Percentiles rank a stretch among this genome's conserved stretches.
Conservation (phyloP, 352 stramenopile genomes). For the Phytophthora multivora region DNA sequence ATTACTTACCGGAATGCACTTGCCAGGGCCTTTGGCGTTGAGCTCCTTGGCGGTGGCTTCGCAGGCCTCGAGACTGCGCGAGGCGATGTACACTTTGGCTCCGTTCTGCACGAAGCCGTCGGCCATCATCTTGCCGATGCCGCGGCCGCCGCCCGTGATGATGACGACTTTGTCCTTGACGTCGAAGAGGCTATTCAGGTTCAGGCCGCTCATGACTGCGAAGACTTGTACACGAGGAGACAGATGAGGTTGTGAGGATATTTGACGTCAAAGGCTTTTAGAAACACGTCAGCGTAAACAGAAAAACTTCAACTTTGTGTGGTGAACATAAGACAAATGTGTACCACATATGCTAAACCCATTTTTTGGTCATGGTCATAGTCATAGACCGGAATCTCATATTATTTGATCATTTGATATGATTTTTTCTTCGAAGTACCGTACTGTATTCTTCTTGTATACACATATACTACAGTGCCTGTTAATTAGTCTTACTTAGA, state of each 20-base stretch:
- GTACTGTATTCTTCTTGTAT: too few relatives aligned
- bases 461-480: too few relatives aligned
- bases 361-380: too few relatives aligned
- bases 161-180: constrained; percentile 85
- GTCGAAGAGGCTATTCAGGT: constrained; percentile 32
- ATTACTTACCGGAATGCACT: constrained; percentile 57
- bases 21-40: constrained; percentile 60
- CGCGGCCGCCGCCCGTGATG: constrained; percentile 93
- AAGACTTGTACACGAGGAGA: constrained; percentile 5
- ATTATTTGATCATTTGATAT: too few relatives aligned
- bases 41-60: constrained; percentile 73
- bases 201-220: constrained; percentile 23
- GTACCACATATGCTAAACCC: too few relatives aligned
- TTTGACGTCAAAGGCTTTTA: not conserved
- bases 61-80: constrained; percentile 83
- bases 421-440: too few relatives aligned
- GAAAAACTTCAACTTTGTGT: constrained; percentile 15
- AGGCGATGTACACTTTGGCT: constrained; percentile 94
- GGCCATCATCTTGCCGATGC: constrained; percentile 97
- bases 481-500: too few relatives aligned
- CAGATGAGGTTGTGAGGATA: constrained; percentile 13
- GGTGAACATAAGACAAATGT: not conserved
- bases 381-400: too few relatives aligned
- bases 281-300: constrained; percentile 22
- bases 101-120: constrained; percentile 92